Evolutionary conservation across 805 yeast genomes (phyloP).

Genomic region (Brettanomyces anomalus): DNA sequence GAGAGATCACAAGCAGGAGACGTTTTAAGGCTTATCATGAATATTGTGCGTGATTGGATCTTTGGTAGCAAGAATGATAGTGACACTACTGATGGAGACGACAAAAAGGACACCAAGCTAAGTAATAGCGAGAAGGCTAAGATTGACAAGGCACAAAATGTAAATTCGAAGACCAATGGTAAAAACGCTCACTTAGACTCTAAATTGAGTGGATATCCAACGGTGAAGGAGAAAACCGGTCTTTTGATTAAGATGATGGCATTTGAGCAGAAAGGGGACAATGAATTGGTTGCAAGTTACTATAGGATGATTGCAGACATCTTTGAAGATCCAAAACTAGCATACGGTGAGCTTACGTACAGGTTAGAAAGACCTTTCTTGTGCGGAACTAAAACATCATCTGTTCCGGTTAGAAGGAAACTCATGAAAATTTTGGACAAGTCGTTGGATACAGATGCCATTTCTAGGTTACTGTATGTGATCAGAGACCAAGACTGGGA

Average conservation of each 20-base stretch:
- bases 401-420: conserved; percentile 62
- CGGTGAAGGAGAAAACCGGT: conserved; percentile 93
- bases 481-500: conserved; percentile 98
- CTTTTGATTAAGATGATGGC: conserved; percentile 88
- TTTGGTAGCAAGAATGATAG: conserved; percentile 34
- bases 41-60: conserved; percentile 82
- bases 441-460: conserved; percentile 69
- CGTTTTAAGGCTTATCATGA: conserved; percentile 64
- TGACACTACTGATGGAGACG: too few species aligned
- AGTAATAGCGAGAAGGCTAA: too few species aligned
- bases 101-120: conserved; percentile 44
- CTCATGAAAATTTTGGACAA: conserved; percentile 72
- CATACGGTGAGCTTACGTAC: conserved; percentile 82
- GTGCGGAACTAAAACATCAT: conserved; percentile 82
- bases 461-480: conserved; percentile 74
- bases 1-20: conserved; percentile 79
- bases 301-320: conserved; percentile 82
- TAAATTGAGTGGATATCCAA: conserved; percentile 54
- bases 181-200: background rate
- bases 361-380: conserved; percentile 95
- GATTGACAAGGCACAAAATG: too few species aligned
- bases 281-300: conserved; percentile 65
- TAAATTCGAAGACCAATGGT: too few species aligned
- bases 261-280: conserved; percentile 82
- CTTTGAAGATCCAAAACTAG: conserved; percentile 69